Evolutionary conservation across 2,329 filamentous ascomycete species (phyloP), one percentile per base, ranked within the genome.

Genomic region (Dactylellina cionopaga): DNA sequence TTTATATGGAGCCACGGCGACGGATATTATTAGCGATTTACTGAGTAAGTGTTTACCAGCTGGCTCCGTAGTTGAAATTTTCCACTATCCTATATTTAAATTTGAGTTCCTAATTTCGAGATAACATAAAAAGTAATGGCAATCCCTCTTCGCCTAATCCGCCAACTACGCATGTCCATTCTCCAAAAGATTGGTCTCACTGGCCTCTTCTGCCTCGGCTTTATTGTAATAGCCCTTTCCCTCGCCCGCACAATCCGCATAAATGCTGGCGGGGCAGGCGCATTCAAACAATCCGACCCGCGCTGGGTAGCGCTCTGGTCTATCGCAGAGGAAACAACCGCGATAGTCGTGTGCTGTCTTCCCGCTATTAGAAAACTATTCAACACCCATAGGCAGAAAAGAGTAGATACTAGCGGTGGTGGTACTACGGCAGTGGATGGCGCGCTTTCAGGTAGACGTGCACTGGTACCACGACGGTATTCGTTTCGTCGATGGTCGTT

Each of bases 241-340:
- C 56, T 73, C 41, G 60, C 58, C 10, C 59, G 69, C 15, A 73
- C 60, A 7, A 62, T 73, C 7, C 69, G 69, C 11, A 66, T 73
- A 22, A 66, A 73, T 15, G 58, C 54, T 17, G 69, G 69, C 17
- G 69, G 69, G 15, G 39, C 54, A 33, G 60, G 59, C 11, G 69
- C 49, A 25, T 71, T 64, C 35, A 49, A 51, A 9, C 58, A 64
- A 55, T 71, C 66, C 17, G 66, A 71, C 24, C 69, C 69, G 24
- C 59, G 62, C 7, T 73, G 69, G 69, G 69, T 73, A 22, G 60
- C 69, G 19, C 31, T 73, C 6, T 73, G 69, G 69, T 66, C 60
- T 15, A 73, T 73, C 11, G 69, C 69, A 6, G 69, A 73, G 25
- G 19, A 73, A 27, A 60, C 69, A 4, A 73, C 69, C 0, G 69